phyloP scores from a whole-genome alignment of 768 basidiomycete species.

The Lentinula raphanica region DNA sequence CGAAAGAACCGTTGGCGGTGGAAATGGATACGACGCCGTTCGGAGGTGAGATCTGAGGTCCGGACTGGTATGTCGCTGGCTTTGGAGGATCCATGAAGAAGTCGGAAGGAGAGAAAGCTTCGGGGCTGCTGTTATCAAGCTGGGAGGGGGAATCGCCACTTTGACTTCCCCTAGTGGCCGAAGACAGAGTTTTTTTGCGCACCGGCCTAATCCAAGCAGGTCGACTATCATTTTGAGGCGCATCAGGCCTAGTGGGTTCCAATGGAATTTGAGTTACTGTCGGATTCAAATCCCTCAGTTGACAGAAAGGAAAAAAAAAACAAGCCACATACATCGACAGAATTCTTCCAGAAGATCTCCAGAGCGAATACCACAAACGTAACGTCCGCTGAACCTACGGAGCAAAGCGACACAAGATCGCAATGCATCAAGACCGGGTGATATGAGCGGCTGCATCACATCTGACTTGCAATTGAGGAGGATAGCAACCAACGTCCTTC shows the following conservation, averaged over 20 bases:
- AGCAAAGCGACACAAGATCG: constrained; percentile 86
- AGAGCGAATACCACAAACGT: constrained; percentile 85
- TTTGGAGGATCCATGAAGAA: constrained; percentile 50
- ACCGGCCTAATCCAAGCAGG: constrained; percentile 90
- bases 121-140: constrained; percentile 52
- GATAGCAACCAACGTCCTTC: constrained; percentile 83
- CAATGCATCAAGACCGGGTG: constrained; percentile 78
- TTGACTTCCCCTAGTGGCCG: constrained; percentile 32
- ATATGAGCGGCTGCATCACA: constrained; percentile 66
- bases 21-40: not conserved
- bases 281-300: not conserved
- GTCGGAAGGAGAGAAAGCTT: constrained; percentile 58
- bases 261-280: constrained; percentile 83
- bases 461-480: constrained; percentile 86
- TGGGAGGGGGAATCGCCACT: constrained; percentile 42
- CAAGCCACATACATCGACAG: constrained; percentile 62
- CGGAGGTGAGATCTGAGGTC: too few species aligned
- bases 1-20: not conserved
- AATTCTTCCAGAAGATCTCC: constrained; percentile 95
- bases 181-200: constrained; percentile 63
- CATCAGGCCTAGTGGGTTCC: constrained; percentile 57
- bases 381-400: constrained; percentile 83
- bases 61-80: not conserved
- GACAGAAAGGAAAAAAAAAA: constrained; percentile 2
- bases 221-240: constrained; percentile 43